A percentile compares a stretch with the other conserved stretches of the same genome.
Conservation (phyloP, 192 early-diverging fungal genomes). For the Coemansia sp. region DNA sequence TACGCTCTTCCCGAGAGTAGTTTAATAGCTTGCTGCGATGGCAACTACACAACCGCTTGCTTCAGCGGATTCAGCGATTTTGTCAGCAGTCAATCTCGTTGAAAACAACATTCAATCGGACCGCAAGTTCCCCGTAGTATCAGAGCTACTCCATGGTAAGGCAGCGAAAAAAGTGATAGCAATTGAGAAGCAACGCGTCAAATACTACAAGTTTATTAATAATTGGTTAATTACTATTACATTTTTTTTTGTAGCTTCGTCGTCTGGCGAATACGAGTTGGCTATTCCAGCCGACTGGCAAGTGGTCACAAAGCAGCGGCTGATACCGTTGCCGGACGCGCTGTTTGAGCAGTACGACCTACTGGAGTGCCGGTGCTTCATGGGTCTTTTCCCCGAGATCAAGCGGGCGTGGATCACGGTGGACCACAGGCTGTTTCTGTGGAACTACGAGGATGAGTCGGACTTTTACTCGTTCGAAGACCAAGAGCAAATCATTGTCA, state of each 20-base stretch:
- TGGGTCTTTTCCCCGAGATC: slow-evolving; percentile 92
- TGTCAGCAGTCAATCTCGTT: slow-evolving; percentile 15
- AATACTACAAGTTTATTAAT: neutral
- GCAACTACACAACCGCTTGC: neutral
- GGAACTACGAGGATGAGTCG: slow-evolving; percentile 85
- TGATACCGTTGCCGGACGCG: slow-evolving; percentile 72
- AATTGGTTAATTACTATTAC: neutral
- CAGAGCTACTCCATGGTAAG: slow-evolving; percentile 57
- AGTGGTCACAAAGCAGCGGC: slow-evolving; percentile 62
- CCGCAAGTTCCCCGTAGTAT: slow-evolving; percentile 44
- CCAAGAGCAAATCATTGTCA: slow-evolving; percentile 88
- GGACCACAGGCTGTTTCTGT: slow-evolving; percentile 85
- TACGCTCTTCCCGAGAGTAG: neutral
- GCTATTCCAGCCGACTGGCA: slow-evolving; percentile 56
- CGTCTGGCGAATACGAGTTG: slow-evolving; percentile 58
- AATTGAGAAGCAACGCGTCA: neutral
- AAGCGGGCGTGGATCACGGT: slow-evolving; percentile 92
- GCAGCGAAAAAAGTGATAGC: neutral
- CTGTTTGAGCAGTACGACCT: slow-evolving; percentile 78
- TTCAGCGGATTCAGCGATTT: neutral
- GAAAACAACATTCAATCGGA: slow-evolving; percentile 41
- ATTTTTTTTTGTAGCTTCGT: slow-evolving; percentile 46
- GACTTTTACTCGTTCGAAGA: slow-evolving; percentile 80
- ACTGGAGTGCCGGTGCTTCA: slow-evolving; percentile 77
- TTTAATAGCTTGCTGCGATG: neutral